phyloP scores from a whole-genome alignment of 179 eudicot genomes.

The Silene vulgaris region DNA sequence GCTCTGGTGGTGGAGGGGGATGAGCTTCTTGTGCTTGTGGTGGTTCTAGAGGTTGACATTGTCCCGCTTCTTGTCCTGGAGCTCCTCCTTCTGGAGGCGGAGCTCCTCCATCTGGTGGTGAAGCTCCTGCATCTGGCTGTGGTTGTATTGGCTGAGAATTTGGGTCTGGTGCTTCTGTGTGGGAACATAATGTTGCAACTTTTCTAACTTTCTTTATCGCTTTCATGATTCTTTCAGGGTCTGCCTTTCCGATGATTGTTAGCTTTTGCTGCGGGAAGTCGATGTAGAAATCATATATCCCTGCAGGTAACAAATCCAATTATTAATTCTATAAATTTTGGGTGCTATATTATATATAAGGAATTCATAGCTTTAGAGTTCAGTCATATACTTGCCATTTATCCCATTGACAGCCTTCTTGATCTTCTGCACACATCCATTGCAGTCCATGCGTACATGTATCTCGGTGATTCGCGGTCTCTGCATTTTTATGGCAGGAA shows the following conservation, averaged over 20 bases:
- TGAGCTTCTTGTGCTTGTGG: constrained; percentile 26
- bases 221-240: constrained; percentile 66
- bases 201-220: constrained; percentile 78
- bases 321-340: neutral
- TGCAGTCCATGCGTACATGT: constrained; percentile 79
- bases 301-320: constrained; percentile 35
- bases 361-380: neutral
- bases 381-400: constrained; percentile 39
- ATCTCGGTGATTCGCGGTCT: constrained; percentile 74
- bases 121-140: constrained; percentile 19
- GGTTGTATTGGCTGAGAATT: constrained; percentile 35
- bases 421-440: constrained; percentile 88
- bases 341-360: neutral
- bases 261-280: constrained; percentile 71
- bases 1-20: constrained; percentile 33
- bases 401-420: constrained; percentile 77
- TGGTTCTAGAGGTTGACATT: constrained; percentile 23
- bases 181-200: constrained; percentile 66
- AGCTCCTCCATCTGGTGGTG: constrained; percentile 28
- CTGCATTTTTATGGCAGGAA: constrained; percentile 45
- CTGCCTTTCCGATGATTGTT: constrained; percentile 69
- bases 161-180: constrained; percentile 51
- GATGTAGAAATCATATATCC: constrained; percentile 63
- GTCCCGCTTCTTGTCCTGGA: constrained; percentile 24
- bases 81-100: constrained; percentile 36